Conservation (phyloP, 306 rosid genomes). For the Arachis hypogaea region DNA sequence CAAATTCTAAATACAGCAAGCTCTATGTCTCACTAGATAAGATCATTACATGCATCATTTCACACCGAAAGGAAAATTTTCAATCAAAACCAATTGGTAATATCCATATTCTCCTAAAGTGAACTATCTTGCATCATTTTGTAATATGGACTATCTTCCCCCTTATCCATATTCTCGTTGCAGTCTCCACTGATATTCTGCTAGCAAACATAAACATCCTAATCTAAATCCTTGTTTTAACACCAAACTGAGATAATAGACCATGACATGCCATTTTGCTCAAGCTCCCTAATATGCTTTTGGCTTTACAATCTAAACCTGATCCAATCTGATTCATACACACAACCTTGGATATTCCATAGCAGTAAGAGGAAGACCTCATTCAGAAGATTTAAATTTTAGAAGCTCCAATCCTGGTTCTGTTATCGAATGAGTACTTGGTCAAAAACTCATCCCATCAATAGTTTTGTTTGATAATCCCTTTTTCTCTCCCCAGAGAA, state of each 20-base stretch:
- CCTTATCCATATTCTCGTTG: not conserved
- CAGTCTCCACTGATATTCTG: not conserved
- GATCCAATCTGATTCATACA: not conserved
- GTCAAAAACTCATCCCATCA: not conserved
- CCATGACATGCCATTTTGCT: not conserved
- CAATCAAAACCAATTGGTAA: not conserved
- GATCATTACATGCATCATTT: not conserved
- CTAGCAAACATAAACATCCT: not conserved
- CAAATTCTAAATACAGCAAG: not conserved
- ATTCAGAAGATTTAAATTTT: not conserved
- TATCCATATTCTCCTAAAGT: not conserved
- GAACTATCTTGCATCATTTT: not conserved
- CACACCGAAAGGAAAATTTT: not conserved
- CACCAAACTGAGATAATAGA: not conserved
- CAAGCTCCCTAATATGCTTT: not conserved
- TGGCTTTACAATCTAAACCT: not conserved
- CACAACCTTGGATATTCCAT: not conserved
- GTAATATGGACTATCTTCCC: not conserved
- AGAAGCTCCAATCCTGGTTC: not conserved
- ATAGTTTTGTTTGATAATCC: not conserved
- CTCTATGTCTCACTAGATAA: not conserved
- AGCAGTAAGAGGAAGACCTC: not conserved
- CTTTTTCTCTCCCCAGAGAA: not conserved
- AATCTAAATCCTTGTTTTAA: not conserved
- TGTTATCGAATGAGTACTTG: not conserved